These are phyloP conservation scores for Aspergillus terreus DNA, from an alignment of 2,329 filamentous ascomycete species.

Conservation along the genomic window DNA sequence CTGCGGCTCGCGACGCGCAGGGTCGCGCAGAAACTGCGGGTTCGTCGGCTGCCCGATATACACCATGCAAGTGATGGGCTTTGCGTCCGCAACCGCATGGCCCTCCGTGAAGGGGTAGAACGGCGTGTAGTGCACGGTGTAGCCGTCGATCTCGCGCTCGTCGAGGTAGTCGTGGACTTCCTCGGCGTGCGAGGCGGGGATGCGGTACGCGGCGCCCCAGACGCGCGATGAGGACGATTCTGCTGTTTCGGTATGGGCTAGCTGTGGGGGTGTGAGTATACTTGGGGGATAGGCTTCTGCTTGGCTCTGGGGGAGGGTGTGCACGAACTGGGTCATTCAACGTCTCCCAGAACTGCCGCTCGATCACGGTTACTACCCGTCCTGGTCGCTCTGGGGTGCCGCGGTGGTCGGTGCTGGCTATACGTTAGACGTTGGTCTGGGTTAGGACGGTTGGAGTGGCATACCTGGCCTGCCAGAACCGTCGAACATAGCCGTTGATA, in stretches of 20 bases:
- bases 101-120: conserved; percentile 61
- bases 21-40: conserved; percentile 70
- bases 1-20: conserved; percentile 66
- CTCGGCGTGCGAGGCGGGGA: conserved; percentile 65
- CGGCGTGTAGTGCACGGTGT: conserved; percentile 85
- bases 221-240: conserved; percentile 50
- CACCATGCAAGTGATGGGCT: conserved; percentile 61
- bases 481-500: conserved; percentile 86
- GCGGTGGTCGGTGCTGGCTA: conserved; percentile 79
- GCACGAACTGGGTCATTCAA: conserved; percentile 60
- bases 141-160: conserved; percentile 95
- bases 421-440: conserved; percentile 1
- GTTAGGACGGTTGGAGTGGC: not conserved
- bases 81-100: conserved; percentile 2
- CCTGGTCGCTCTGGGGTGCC: conserved; percentile 85
- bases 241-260: conserved; percentile 29
- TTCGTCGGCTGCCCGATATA: conserved; percentile 96
- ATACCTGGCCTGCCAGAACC: conserved; percentile 76
- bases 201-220: conserved; percentile 92
- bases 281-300: not conserved
- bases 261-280: conserved; percentile 18
- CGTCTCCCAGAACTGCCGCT: conserved; percentile 75
- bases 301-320: not conserved
- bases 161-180: conserved; percentile 89
- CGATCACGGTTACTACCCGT: conserved; percentile 88